Base-by-base conservation (phyloP, 805 yeast genomes). In the Saccharomyces eubayanus region DNA sequence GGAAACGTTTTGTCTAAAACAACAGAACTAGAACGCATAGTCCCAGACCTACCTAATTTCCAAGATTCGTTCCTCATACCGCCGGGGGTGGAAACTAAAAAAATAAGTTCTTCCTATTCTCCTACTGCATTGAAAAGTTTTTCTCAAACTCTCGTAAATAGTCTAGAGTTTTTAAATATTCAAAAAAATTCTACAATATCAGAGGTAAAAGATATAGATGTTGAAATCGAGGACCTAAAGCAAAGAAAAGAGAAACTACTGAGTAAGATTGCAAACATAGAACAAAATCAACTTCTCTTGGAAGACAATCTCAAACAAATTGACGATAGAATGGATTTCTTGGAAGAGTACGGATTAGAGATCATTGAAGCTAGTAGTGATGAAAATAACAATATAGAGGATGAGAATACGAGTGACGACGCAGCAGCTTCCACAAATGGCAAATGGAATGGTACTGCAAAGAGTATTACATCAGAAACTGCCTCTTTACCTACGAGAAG, bases 191-290 rank as follows among this genome's bases (percentile, higher is more conserved):
- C 84, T 43, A 82, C 88, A 0, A 76, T 87, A 1, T 74, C 74
- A 59, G 91, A 86, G 62, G 81, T 86, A 31, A 69, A 73, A 50
- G 91, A 83, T 52, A 73, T 86, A 36, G 92, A 86, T 64, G 64
- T 63, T 40, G 77, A 82, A 59, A 77, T 86, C 43, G 73, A 75
- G 47, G 76, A 74, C 59, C 62, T 85, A 46, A 78, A 80, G 53
- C 58, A 68, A 20, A 72, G 77, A 71, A 73, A 91, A 49, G 74
- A 77, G 52, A 60, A 75, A 12, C 79, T 83, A 30, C 82, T 84
- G 61, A 80, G 82, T 55, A 72, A 80, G 59, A 79, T 86, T 46
- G 83, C 84, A 2, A 70, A 70, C 30, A 74, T 82, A 52, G 92
- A 86, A 65, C 78, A 78, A 56, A 78, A 81, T 59, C 87, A 84